phyloP scores from a whole-genome alignment of 129 eudicot genomes.

The Helichrysum umbraculigerum region DNA sequence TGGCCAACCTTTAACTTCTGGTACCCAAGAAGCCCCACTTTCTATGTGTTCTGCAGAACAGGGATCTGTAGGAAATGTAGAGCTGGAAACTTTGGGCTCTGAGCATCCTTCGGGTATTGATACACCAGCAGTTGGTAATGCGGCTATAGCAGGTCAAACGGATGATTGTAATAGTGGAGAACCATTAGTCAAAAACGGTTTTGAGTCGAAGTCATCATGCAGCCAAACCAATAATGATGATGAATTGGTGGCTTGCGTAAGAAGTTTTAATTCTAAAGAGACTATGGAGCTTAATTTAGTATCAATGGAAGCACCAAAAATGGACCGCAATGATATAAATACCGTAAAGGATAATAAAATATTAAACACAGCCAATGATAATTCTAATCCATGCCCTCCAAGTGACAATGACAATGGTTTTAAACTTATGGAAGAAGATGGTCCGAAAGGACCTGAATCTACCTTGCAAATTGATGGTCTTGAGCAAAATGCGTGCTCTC shows the following conservation, averaged over 20 bases:
- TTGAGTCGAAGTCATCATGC: conserved; percentile 69
- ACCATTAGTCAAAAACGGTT: conserved; percentile 32
- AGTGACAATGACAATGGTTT: conserved; percentile 48
- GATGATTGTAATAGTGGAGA: conserved; percentile 46
- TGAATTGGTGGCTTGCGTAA: conserved; percentile 33
- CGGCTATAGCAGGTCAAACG: conserved; percentile 26
- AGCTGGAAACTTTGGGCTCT: conserved; percentile 37
- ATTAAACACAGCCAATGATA: conserved; percentile 29
- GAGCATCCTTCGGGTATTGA: conserved; percentile 38
- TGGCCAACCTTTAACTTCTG: conserved; percentile 37
- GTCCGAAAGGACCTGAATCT: conserved; percentile 33
- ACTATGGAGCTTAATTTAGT: conserved; percentile 42
- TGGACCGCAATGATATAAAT: conserved; percentile 36
- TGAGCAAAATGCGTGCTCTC: conserved; percentile 31
- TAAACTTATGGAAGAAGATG: conserved; percentile 33
- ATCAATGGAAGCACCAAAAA: conserved; percentile 25
- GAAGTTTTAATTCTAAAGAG: conserved; percentile 48
- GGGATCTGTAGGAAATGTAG: conserved; percentile 31
- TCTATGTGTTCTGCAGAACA: conserved; percentile 35
- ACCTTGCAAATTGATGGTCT: conserved; percentile 18
- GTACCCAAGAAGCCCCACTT: conserved; percentile 30
- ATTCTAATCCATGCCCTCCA: conserved; percentile 25
- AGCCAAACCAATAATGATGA: conserved; percentile 42
- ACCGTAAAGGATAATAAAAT: conserved; percentile 29
- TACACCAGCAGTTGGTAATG: conserved; percentile 36